Base-by-base conservation (phyloP, 768 basidiomycete genomes). In the Serendipita vermifera region DNA sequence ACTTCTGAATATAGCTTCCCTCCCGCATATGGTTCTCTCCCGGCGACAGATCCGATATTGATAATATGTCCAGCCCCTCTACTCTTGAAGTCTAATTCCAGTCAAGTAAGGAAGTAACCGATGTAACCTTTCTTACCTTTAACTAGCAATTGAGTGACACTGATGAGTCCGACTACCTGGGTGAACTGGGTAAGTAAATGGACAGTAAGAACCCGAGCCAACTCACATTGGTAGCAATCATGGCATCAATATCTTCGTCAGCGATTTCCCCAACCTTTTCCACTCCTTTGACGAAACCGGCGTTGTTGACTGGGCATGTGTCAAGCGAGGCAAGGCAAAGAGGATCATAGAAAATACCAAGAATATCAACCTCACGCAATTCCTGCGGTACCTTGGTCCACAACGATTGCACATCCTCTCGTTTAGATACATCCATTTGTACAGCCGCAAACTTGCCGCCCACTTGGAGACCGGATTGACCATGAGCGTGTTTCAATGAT, bases 31-130 rank as follows among this genome's bases (percentile, higher is more conserved):
- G 94, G 67, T 64, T 92, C 91, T 6, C 76, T 72, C 48, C 87
- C 92, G 11, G 96, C 93, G 57, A 99, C 79, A 9, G 91, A 94
- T 5, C 96, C 93, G 51, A 99, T 73, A 69, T 96, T 94, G 72
- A 99, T 97, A 62, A 99, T 73, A 71, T 93, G 91, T 0, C 90
- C 68, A 3, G 60, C 71, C 63, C 83, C 79, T 65, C 77, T 82
- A 55, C 71, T 75, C 66, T 85, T 89, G 73, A 91, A 89, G 58
- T 85, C 87, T 87, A 62, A 13, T 54, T 29, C 17, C 24, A 39
- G 9, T 69, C 55, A 26, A 39, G 36, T 5, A 6, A 58, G 33
- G 53, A 39, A 15, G 15, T 33, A 22, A 27, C 3, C 20, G 32
- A 36, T 9, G 51, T 7, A 11, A 17, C 14, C 36, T 13, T 33